Evolutionary conservation across 2,329 filamentous ascomycete species (phyloP).

Genomic region (Sarocladium oryzae): DNA sequence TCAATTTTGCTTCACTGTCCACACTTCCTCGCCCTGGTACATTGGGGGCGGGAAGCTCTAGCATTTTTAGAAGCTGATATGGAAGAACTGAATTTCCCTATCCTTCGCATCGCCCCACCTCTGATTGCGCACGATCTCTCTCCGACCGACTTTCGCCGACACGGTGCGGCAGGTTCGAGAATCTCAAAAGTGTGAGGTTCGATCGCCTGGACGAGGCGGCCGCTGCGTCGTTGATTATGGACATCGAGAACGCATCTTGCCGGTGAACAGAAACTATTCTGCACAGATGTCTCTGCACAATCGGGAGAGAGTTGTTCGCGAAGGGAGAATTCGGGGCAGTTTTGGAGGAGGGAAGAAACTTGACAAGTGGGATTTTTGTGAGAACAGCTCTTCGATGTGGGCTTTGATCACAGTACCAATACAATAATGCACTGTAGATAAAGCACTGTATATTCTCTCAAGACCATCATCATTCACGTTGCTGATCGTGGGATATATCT

Average conservation of each 20-base stretch:
- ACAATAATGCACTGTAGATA: not conserved
- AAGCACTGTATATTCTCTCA: not conserved
- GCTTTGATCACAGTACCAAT: not conserved
- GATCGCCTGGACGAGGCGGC: no score
- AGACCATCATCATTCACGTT: slow-evolving; percentile 7
- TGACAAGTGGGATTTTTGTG: not conserved
- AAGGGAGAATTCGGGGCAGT: not conserved
- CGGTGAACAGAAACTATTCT: slow-evolving; percentile 5
- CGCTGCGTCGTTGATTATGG: no score
- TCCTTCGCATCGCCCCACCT: no score
- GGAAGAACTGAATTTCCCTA: not conserved
- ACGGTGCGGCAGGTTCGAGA: no score
- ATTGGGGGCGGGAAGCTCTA: slow-evolving; percentile 57
- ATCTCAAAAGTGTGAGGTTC: no score
- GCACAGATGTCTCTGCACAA: not conserved
- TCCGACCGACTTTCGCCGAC: no score
- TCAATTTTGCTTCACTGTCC: slow-evolving; percentile 63
- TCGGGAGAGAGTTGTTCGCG: not conserved
- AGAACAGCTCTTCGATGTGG: not conserved
- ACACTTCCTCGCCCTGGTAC: slow-evolving; percentile 56
- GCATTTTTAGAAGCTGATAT: slow-evolving; percentile 51
- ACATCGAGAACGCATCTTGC: not conserved
- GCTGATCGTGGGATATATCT: not conserved
- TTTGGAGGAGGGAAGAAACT: not conserved
- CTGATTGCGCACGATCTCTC: no score